Base-by-base conservation (phyloP, 495 filamentous ascomycete species). In the Penicillium parvum region DNA sequence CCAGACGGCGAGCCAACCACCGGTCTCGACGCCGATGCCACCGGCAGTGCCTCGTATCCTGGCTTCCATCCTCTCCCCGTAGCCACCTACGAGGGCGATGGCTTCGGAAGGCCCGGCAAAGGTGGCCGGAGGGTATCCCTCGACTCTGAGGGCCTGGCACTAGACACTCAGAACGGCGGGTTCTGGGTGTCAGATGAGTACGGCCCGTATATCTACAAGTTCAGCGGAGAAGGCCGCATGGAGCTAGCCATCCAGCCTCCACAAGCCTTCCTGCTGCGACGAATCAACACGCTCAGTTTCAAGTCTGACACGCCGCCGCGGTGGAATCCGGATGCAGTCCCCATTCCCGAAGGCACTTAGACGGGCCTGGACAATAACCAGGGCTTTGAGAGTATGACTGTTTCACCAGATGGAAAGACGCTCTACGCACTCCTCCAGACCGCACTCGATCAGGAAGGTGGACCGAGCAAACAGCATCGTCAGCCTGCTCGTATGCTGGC, bases 141-240 rank as follows among this genome's bases (percentile, higher is more conserved):
- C 2, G 86, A 92, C 59, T 52, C 76, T 5, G 87, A 90, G 58
- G 86, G 84, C 16, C 63, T 90, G 3, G 79, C 78, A n/a, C 72
- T 90, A 11, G 74, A 27, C 25, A 3, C 69, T 30, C 40, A 59
- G 0, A 78, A 88, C 41, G 79, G 76, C 41, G 67, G 69, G 2
- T 90, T 89, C 71, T 90, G 83, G 83, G 67, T 90, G 22, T 80
- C 73, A 25, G 86, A 90, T 57, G 86, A 92, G 57, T 90, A 90
- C 56, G 86, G 86, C 3, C 85, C 83, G 0, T 90, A 82, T 47
- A 66, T 88, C 16, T 89, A 82, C 69, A 72, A 81, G 7, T 90
- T 89, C 69, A 64, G 69, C 45, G 33, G 47, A 7, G 50, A 52
- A 0, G 86, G 87, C 19, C 69, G 64, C 30, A 81, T 92, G 77